Conservation (phyloP, 306 rosid species). For the Arachis stenosperma region DNA sequence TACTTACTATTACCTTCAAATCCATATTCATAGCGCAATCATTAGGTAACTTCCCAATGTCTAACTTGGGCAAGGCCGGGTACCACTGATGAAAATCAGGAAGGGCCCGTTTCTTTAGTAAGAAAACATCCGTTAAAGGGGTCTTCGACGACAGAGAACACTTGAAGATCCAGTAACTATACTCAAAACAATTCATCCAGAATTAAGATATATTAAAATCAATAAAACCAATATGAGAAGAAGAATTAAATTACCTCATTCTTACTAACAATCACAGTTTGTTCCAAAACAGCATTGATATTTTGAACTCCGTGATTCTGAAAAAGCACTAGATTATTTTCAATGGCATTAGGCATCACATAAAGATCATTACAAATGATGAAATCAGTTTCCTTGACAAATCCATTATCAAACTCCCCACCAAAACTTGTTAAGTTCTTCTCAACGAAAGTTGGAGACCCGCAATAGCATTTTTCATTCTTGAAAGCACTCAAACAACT, state of each 20-base stretch:
- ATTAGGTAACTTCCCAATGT: neutral
- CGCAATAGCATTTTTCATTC: neutral
- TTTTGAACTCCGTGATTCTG: no score
- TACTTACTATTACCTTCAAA: neutral
- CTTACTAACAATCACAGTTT: no score
- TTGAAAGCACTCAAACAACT: neutral
- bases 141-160: slow-evolving; percentile 4
- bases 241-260: no score
- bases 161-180: slow-evolving; percentile 31
- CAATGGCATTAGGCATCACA: neutral
- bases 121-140: neutral
- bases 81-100: no score
- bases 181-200: no score
- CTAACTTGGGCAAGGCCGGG: neutral
- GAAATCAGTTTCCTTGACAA: slow-evolving; percentile 1
- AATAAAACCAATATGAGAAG: no score
- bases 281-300: no score
- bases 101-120: neutral
- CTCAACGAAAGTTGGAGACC: neutral
- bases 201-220: no score
- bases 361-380: neutral
- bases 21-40: neutral
- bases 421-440: no score
- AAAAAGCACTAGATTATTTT: no score
- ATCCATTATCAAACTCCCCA: neutral